Percentiles rank a stretch among this genome's conserved stretches.
These are phyloP conservation scores for Ettlia oleoabundans DNA, from an alignment of 139 green algal genomes.

Conservation along the genomic window DNA sequence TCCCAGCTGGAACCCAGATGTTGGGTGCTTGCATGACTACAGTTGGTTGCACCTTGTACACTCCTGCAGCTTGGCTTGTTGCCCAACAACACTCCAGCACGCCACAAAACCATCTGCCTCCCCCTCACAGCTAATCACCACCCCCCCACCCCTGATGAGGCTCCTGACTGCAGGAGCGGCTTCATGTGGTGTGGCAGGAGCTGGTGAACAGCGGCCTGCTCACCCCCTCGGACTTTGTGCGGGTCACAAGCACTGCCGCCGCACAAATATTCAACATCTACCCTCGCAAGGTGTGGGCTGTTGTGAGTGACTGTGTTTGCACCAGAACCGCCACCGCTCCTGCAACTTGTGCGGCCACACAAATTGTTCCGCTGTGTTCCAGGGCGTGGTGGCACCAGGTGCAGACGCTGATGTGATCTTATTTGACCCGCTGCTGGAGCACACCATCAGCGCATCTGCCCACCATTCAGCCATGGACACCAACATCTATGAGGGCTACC, in stretches of 20 bases:
- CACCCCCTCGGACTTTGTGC: conserved; percentile 82
- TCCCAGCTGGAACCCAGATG: too few species aligned
- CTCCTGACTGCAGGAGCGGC: conserved; percentile 54
- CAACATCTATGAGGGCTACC: conserved; percentile 94
- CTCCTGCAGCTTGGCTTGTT: too few species aligned
- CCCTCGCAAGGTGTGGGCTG: too few species aligned
- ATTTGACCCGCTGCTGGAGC: conserved; percentile 79
- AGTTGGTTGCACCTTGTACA: too few species aligned
- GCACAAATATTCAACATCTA: conserved; percentile 94
- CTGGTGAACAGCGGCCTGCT: conserved; percentile 84
- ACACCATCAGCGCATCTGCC: conserved; percentile 75
- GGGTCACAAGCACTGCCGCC: conserved; percentile 83
- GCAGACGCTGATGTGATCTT: conserved; percentile 94
- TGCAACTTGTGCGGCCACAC: too few species aligned
- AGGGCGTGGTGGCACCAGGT: conserved; percentile 48
- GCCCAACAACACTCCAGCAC: too few species aligned
- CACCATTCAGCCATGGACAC: conserved; percentile 92
- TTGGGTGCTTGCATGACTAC: too few species aligned
- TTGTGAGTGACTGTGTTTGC: too few species aligned
- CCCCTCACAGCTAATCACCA: not conserved
- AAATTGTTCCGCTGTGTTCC: too few species aligned
- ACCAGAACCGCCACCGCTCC: too few species aligned
- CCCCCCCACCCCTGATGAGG: not conserved
- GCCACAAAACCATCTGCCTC: not conserved
- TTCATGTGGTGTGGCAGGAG: conserved; percentile 90